Conservation (phyloP, 2,329 filamentous ascomycete genomes). For the Cladosporium sp. region DNA sequence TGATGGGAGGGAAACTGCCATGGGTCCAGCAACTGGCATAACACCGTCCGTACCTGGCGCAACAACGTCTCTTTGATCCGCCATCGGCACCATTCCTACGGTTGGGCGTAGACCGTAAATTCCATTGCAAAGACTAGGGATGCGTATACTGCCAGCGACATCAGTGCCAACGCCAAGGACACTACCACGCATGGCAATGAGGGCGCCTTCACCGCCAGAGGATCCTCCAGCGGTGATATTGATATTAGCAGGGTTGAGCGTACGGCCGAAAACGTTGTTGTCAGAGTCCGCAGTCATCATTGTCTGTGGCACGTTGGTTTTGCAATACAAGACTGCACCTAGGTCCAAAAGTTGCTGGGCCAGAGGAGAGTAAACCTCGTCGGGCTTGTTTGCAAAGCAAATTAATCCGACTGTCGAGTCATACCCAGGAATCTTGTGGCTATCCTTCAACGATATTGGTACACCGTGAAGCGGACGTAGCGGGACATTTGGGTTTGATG, state of each 20-base stretch:
- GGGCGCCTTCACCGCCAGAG: slow-evolving; percentile 55
- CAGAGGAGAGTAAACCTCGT: slow-evolving; percentile 37
- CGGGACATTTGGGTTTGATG: slow-evolving; percentile 38
- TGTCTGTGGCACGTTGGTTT: slow-evolving; percentile 58
- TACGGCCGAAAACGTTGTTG: slow-evolving; percentile 53
- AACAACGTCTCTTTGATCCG: slow-evolving; percentile 52
- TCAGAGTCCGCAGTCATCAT: slow-evolving; percentile 55
- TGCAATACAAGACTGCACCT: slow-evolving; percentile 53
- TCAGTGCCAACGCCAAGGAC: slow-evolving; percentile 56
- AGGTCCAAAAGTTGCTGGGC: slow-evolving; percentile 41
- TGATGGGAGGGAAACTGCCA: slow-evolving; percentile 42
- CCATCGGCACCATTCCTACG: slow-evolving; percentile 52
- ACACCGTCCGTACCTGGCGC: slow-evolving; percentile 49
- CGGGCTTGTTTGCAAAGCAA: slow-evolving; percentile 46
- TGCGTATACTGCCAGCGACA: slow-evolving; percentile 54
- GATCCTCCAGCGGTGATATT: slow-evolving; percentile 53
- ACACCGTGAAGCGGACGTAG: slow-evolving; percentile 44
- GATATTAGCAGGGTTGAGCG: slow-evolving; percentile 51
- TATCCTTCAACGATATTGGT: slow-evolving; percentile 36
- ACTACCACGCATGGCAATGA: slow-evolving; percentile 51
- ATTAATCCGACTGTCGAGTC: slow-evolving; percentile 20
- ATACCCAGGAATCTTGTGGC: slow-evolving; percentile 21
- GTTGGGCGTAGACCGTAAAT: slow-evolving; percentile 50
- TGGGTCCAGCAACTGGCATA: slow-evolving; percentile 43
- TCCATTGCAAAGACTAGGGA: slow-evolving; percentile 54